phyloP scores from a whole-genome alignment of 202 grass and related monocot genomes.

The Carex arenaria region DNA sequence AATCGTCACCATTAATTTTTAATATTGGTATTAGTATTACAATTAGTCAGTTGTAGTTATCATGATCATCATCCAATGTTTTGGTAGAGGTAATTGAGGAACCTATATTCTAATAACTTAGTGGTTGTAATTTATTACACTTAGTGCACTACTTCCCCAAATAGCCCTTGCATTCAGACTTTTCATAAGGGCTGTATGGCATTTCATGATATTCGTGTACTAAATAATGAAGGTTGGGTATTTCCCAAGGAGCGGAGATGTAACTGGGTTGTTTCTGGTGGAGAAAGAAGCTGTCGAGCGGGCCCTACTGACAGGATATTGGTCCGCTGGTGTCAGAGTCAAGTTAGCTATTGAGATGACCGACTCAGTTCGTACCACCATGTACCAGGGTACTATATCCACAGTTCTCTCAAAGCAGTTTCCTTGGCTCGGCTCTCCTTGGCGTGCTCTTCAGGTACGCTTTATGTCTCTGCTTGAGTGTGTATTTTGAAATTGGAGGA shows the following conservation, averaged over 20 bases:
- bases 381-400: conserved; percentile 38
- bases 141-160: not conserved
- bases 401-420: conserved; percentile 1
- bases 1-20: not conserved
- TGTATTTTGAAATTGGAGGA: not conserved
- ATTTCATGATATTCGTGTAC: not conserved
- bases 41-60: not conserved
- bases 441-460: conserved; percentile 59
- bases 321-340: conserved; percentile 31
- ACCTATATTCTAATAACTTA: not conserved
- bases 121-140: not conserved
- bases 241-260: conserved; percentile 39
- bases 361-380: conserved; percentile 31
- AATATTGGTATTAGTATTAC: not conserved
- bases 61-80: not conserved
- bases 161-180: not conserved
- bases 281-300: conserved; percentile 41
- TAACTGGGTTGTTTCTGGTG: conserved; percentile 58
- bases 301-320: conserved; percentile 16
- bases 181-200: not conserved
- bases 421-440: conserved; percentile 29
- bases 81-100: not conserved
- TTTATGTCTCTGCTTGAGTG: not conserved
- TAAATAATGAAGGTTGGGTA: conserved; percentile 38
- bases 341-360: conserved; percentile 47